Base-by-base conservation (phyloP, 495 filamentous ascomycete species). In the Schizothecium vesticola region DNA sequence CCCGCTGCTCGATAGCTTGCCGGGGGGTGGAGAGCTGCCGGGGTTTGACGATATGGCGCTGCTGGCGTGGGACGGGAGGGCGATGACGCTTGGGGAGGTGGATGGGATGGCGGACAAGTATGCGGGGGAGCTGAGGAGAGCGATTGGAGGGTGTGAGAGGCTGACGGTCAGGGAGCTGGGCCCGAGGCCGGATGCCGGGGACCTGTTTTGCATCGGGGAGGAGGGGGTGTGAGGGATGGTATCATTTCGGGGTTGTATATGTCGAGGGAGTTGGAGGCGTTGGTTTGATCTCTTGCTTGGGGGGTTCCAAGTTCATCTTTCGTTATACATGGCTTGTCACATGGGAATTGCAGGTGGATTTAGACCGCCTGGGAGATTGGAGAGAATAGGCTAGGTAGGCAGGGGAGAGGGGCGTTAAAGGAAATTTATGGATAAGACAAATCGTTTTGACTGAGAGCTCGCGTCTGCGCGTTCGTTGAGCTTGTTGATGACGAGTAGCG, bases 401-500 rank as follows among this genome's bases (percentile, higher is more conserved):
- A 51, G 43, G 43, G 19, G 4, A 51, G 43, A 51, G 1, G 5
- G 43, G 43, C 43, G 43, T 51, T 51, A 51, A 19, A 51, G 43
- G 43, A n/a, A 51, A 51, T 51, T n/a, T n/a, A 51, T 51, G 43
- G 43, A 51, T 5, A 51, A n/a, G 19, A 51, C 2, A 51, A 19
- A n/a, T 9, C 43, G 43, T 51, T 51, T 29, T 12, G 56, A 57
- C n/a, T 57, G 56, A 25, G 19, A 19, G 43, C 43, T n/a, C 16
- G 43, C 3, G 26, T 65, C 64, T 5, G 64, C 65, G 0, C 61
- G 19, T 58, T 79, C 74, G 63, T 68, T 73, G n/a, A 77, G 59
- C 66, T 75, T 81, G 36, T 78, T 76, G 24, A 83, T 72, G 9
- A 82, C 74, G 24, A 87, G 65, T 21, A 87, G 74, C n/a, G 84